Conservation (phyloP, 73 alveolate species). For the Tetrahymena elliotti region DNA sequence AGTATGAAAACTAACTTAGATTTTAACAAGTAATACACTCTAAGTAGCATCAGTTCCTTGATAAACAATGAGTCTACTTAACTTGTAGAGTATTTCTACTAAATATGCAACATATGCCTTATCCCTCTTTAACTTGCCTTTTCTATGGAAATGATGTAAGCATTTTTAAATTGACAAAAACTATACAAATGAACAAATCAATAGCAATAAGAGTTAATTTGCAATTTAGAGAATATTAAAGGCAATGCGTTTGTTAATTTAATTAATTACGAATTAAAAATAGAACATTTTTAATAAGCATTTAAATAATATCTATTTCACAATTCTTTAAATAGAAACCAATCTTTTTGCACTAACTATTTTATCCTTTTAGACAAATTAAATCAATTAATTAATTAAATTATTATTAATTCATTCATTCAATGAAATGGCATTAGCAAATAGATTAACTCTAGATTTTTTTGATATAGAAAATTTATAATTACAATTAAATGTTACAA, state of each 20-base stretch:
- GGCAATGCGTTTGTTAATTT: not conserved
- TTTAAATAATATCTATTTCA: too few species aligned
- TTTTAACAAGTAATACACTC: not conserved
- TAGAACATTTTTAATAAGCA: not conserved
- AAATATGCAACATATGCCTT: not conserved
- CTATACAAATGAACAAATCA: not conserved
- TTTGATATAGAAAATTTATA: too few species aligned
- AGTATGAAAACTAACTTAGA: not conserved
- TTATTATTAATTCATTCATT: too few species aligned
- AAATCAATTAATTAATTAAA: too few species aligned
- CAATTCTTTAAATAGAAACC: not conserved
- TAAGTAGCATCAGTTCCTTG: not conserved
- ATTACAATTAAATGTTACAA: too few species aligned
- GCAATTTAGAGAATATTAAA: not conserved
- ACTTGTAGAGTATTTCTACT: not conserved
- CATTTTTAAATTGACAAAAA: not conserved
- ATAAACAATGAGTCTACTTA: not conserved
- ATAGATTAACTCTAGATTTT: too few species aligned
- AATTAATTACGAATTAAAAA: too few species aligned
- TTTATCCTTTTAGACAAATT: not conserved
- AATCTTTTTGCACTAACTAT: not conserved
- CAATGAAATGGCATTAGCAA: too few species aligned
- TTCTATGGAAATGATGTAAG: not conserved
- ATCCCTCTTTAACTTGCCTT: not conserved
- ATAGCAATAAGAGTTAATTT: not conserved